Conservation (phyloP, 192 early-diverging fungal genomes). For the Kickxella alabastrina region DNA sequence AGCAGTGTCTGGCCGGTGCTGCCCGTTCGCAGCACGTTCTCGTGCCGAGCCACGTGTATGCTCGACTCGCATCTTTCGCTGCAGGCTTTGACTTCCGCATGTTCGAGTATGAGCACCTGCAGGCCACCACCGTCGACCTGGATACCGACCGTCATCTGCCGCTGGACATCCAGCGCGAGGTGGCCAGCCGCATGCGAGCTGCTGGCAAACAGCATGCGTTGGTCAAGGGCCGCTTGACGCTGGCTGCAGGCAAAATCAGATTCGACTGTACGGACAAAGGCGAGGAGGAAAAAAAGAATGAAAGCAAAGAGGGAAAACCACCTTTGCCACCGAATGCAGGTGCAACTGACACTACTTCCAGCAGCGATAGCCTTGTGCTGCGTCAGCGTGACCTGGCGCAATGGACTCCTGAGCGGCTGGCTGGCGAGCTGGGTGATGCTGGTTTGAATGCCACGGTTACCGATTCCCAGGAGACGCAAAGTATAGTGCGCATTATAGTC, state of each 20-base stretch:
- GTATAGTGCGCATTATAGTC: conserved; percentile 20
- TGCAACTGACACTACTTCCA: too few species aligned
- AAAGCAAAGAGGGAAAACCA: not conserved
- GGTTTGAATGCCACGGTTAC: conserved; percentile 30
- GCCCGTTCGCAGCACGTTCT: conserved; percentile 38
- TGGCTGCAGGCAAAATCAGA: conserved; percentile 42
- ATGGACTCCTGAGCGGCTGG: conserved; percentile 43
- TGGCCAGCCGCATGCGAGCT: conserved; percentile 29
- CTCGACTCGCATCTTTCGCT: conserved; percentile 17
- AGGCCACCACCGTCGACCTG: conserved; percentile 39
- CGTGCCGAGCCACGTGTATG: conserved; percentile 34
- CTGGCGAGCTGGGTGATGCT: conserved; percentile 33
- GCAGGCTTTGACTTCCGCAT: conserved; percentile 22
- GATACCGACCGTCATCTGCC: conserved; percentile 47
- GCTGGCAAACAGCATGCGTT: conserved; percentile 40
- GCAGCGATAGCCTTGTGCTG: not conserved
- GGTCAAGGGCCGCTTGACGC: conserved; percentile 25
- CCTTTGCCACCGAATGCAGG: not conserved
- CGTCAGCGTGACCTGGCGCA: conserved; percentile 3
- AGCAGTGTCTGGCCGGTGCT: conserved; percentile 33
- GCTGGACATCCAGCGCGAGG: conserved; percentile 37
- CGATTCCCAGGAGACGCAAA: not conserved
- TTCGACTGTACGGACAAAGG: conserved; percentile 10
- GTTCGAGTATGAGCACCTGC: conserved; percentile 38
- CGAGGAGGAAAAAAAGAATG: not conserved